Conservation (phyloP, 2,329 filamentous ascomycete genomes). For the Aspergillus udagawae region DNA sequence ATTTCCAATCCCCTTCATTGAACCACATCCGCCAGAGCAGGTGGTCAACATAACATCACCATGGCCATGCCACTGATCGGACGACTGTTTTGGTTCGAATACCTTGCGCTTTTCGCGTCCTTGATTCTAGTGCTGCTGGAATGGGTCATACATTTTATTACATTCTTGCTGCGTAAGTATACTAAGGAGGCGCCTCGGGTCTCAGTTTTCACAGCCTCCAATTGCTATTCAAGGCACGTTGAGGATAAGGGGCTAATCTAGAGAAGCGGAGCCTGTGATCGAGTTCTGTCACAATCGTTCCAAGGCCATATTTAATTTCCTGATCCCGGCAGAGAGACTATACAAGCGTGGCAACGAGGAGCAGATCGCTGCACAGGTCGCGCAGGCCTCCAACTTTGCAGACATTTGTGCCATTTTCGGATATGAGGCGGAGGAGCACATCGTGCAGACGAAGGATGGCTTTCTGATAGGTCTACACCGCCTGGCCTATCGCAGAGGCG, state of each 20-base stretch:
- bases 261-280: constrained; percentile 70
- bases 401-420: constrained; percentile 90
- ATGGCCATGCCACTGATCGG: constrained; percentile 63
- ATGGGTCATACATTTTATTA: constrained; percentile 76
- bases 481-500: constrained; percentile 75
- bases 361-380: constrained; percentile 68
- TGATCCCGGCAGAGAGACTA: constrained; percentile 67
- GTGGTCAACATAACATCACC: constrained; percentile 10
- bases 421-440: constrained; percentile 92
- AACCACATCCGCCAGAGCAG: background rate
- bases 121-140: constrained; percentile 80
- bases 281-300: constrained; percentile 78
- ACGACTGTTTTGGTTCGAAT: constrained; percentile 66
- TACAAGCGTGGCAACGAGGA: constrained; percentile 66
- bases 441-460: constrained; percentile 90
- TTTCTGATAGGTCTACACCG: constrained; percentile 89
- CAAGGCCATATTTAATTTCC: constrained; percentile 73
- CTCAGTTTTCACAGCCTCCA: background rate
- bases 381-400: constrained; percentile 84
- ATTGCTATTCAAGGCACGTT: background rate
- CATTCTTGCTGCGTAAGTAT: constrained; percentile 76
- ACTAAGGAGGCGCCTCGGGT: background rate
- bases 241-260: constrained; percentile 15
- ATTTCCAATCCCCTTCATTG: background rate
- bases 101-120: constrained; percentile 79